phyloP scores from a whole-genome alignment of 371 early-diverging fungal genomes.

The Actinomortierella ambigua region DNA sequence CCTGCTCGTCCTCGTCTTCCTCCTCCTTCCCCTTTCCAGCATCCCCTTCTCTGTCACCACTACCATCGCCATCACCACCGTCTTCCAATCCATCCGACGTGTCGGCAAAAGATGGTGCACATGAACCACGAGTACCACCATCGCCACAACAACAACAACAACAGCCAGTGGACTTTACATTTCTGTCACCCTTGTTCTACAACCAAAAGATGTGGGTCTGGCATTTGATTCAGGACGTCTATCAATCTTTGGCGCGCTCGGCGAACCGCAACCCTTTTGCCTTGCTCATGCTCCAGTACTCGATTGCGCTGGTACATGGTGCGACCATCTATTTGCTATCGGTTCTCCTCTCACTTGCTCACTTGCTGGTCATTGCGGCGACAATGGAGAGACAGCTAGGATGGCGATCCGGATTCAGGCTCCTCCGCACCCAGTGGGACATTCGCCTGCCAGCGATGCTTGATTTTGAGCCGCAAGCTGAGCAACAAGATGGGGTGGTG shows the following conservation, averaged over 20 bases:
- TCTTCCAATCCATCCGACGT: background rate
- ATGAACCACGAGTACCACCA: too few relatives aligned
- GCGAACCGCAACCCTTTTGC: constrained; percentile 15
- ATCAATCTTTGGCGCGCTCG: constrained; percentile 13
- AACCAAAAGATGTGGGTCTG: constrained; percentile 37
- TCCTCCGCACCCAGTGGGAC: constrained; percentile 36
- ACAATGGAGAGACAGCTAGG: constrained; percentile 39
- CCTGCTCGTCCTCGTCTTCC: constrained; percentile 12
- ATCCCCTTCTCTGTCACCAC: background rate
- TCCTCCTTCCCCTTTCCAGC: background rate
- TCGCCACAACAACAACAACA: too few relatives aligned
- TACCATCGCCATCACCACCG: background rate
- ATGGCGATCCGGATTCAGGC: constrained; percentile 32
- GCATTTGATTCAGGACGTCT: constrained; percentile 14
- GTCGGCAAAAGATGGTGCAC: background rate
- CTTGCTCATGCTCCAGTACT: constrained; percentile 32
- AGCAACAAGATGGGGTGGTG: too few relatives aligned
- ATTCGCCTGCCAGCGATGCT: constrained; percentile 13
- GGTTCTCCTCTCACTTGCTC: constrained; percentile 30
- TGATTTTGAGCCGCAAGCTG: too few relatives aligned
- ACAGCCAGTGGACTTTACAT: constrained; percentile 19
- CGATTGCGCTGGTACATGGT: constrained; percentile 31
- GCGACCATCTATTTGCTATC: constrained; percentile 32
- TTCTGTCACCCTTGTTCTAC: constrained; percentile 36
- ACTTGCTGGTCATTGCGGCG: constrained; percentile 31